phyloP scores from a whole-genome alignment of 2,329 filamentous ascomycete genomes.

The Arthrobotrys sphaeroides region DNA sequence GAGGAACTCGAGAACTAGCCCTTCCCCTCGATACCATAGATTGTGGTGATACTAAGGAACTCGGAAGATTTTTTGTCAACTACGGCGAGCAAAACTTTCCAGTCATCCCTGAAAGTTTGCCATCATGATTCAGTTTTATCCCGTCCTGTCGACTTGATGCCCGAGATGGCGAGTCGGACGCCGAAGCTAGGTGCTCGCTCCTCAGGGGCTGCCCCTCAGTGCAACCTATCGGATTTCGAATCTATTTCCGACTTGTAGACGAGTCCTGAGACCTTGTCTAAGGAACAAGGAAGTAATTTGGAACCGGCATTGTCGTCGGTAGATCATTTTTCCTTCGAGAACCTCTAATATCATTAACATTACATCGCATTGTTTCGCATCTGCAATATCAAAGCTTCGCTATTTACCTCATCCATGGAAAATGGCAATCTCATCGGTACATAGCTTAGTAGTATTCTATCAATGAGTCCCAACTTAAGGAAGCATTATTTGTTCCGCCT shows the following conservation, averaged over 20 bases:
- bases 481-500: not conserved
- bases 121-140: not conserved
- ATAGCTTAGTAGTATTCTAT: constrained; percentile 4
- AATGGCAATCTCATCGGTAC: not conserved
- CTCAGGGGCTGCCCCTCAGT: not conserved
- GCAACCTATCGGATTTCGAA: not conserved
- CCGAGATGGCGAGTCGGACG: not conserved
- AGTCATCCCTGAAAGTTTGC: not conserved
- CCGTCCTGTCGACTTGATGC: not conserved
- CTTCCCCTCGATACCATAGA: not conserved
- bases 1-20: not conserved
- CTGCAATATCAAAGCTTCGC: constrained; percentile 7
- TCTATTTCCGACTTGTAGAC: not conserved
- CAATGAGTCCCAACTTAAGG: not conserved
- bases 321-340: not conserved
- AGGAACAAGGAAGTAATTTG: not conserved
- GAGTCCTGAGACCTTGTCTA: not conserved
- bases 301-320: not conserved
- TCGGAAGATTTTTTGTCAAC: not conserved
- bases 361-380: not conserved
- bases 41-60: not conserved
- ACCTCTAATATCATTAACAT: not conserved
- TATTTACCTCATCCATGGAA: not conserved
- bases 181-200: not conserved
- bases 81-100: not conserved